Conservation (phyloP, 2,329 filamentous ascomycete species). For the Xylariaceae sp. region DNA sequence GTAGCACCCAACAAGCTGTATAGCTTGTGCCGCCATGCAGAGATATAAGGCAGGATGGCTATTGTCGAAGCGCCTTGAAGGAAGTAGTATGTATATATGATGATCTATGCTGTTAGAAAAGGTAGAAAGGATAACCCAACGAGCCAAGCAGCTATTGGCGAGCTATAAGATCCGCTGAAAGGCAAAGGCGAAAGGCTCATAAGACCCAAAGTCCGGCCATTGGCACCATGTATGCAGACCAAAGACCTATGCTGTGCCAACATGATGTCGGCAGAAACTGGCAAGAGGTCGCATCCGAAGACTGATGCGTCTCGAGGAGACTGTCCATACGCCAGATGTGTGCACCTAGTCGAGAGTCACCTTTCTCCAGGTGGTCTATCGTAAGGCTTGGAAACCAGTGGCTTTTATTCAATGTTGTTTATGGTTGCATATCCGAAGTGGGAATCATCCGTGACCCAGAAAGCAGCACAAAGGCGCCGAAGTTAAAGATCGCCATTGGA, state of each 20-base stretch:
- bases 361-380: no score
- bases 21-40: conserved; percentile 19
- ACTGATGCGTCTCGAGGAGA: neutral
- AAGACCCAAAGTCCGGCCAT: conserved; percentile 1
- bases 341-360: no score
- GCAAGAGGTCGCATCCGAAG: neutral
- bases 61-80: conserved; percentile 8
- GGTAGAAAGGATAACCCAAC: conserved; percentile 12
- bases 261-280: conserved; percentile 5
- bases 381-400: neutral
- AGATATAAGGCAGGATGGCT: conserved; percentile 23
- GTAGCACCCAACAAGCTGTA: conserved; percentile 12
- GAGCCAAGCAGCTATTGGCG: conserved; percentile 5
- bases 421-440: neutral
- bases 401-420: neutral
- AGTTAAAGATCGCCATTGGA: conserved; percentile 19
- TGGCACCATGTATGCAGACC: conserved; percentile 7
- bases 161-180: neutral
- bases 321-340: neutral
- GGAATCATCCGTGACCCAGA: conserved; percentile 21
- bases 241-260: conserved; percentile 10
- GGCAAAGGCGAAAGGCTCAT: neutral
- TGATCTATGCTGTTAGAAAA: conserved; percentile 8
- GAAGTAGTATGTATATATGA: conserved; percentile 15
- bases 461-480: conserved; percentile 13